phyloP scores from a whole-genome alignment of 2,329 filamentous ascomycete species.

The Cryphonectria parasitica region DNA sequence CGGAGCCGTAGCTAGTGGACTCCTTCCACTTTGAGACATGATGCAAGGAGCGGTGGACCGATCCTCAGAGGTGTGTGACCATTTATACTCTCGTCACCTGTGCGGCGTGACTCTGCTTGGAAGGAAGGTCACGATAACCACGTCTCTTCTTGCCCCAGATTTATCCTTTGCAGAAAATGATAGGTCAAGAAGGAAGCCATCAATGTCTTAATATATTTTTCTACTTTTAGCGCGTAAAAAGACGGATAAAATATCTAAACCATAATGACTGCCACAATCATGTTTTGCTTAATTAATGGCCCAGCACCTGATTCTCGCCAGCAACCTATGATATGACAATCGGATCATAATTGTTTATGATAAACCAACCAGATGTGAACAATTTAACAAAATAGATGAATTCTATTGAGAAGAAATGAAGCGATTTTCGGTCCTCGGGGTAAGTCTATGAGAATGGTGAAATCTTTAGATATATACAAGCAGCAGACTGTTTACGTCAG shows the following conservation, averaged over 20 bases:
- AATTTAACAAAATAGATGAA: too few species aligned
- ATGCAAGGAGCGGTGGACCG: not conserved
- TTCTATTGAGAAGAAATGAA: too few species aligned
- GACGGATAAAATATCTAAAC: not conserved
- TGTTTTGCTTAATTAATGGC: not conserved
- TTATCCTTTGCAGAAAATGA: not conserved
- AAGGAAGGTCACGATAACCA: not conserved
- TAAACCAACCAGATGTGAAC: too few species aligned
- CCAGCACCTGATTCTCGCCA: too few species aligned
- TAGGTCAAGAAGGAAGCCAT: too few species aligned
- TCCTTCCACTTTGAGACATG: not conserved
- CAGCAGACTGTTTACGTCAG: too few species aligned
- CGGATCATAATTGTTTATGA: too few species aligned
- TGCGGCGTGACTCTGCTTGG: not conserved
- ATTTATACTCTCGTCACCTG: not conserved
- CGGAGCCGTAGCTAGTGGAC: not conserved
- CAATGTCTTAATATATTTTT: not conserved
- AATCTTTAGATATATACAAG: too few species aligned
- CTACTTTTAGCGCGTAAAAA: not conserved
- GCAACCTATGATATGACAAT: not conserved
- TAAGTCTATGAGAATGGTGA: too few species aligned
- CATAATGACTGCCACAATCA: not conserved
- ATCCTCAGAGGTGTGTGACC: not conserved
- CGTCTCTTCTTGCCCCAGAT: not conserved
- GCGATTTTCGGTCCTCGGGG: too few species aligned